phyloP scores from a whole-genome alignment of 1,284 basidiomycete genomes.

The Sutorius eximius region DNA sequence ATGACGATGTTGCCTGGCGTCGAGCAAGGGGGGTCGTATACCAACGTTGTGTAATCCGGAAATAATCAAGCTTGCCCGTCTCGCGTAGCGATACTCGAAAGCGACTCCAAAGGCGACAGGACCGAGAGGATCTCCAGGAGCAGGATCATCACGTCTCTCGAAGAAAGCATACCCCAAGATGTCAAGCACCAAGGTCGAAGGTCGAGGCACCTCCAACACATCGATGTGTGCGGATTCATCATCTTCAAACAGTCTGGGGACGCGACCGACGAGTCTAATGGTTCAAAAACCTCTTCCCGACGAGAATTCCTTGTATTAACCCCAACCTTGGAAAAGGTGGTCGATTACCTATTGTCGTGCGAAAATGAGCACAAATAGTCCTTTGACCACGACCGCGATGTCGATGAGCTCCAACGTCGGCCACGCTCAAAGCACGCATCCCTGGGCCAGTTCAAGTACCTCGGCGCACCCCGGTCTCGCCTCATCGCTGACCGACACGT shows the following conservation, averaged over 20 bases:
- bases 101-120: neutral
- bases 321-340: no score
- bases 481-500: slow-evolving; percentile 47
- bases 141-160: no score
- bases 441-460: slow-evolving; percentile 30
- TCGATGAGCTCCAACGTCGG: slow-evolving; percentile 19
- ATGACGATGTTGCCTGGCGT: neutral
- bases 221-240: no score
- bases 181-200: no score
- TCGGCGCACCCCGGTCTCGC: slow-evolving; percentile 19
- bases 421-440: slow-evolving; percentile 25
- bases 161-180: no score
- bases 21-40: neutral
- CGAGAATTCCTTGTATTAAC: neutral
- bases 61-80: neutral
- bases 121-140: neutral
- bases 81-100: neutral
- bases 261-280: neutral
- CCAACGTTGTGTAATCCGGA: neutral
- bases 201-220: no score
- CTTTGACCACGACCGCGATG: slow-evolving; percentile 16
- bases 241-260: no score
- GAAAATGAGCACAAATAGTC: neutral
- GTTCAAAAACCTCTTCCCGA: neutral
- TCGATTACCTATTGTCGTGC: slow-evolving; percentile 6